Evolutionary conservation across 164 flowering plant genomes (phyloP), one percentile per base, ranked within the genome.

Genomic region (Stephania japonica): DNA sequence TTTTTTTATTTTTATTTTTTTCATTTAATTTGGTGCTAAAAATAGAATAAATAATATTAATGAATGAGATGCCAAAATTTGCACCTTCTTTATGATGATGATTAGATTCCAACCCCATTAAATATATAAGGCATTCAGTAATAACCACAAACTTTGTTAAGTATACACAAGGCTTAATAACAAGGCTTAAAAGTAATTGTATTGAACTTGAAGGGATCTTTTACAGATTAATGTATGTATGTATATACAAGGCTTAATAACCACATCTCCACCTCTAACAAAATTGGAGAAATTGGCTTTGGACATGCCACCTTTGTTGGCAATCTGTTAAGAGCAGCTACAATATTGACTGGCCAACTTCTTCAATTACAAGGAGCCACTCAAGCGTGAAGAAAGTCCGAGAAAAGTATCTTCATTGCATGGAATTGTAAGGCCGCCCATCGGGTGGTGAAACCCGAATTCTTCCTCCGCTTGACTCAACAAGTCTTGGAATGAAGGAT

Each of bases 401-500:
- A 59, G 25, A 18, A 71, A 71, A 6, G 49, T 41, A 7, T 71
- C 67, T 71, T 38, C 75, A 1, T 25, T 32, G 42, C 71, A 56
- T 24, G 71, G 72, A 21, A 59, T 68, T 23, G 72, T 68, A 1
- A 42, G 73, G 41, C 77, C 72, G n/a, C 72, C 76, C 76, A 74
- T 56, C 49, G 67, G 59, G 68, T 68, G 76, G 23, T 68, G 43
- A 41, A 53, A 56, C 21, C 65, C 43, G 38, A 61, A 76, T 27
- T 80, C 80, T 67, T 79, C 82, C 68, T 81, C 84, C 4, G 80
- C 77, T 26, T 44, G 50, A 63, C 66, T 66, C 18, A 83, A 47
- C 69, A 81, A 70, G 62, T 68, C 76, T 50, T 74, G 81, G 44
- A 83, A 81, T 25, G 72, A 70, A 69, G 79, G 76, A 18, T 72